Percentiles rank a stretch among this genome's conserved stretches.
Evolutionary conservation across 2,329 filamentous ascomycete genomes (phyloP).

Genomic region (Claviceps sp.): DNA sequence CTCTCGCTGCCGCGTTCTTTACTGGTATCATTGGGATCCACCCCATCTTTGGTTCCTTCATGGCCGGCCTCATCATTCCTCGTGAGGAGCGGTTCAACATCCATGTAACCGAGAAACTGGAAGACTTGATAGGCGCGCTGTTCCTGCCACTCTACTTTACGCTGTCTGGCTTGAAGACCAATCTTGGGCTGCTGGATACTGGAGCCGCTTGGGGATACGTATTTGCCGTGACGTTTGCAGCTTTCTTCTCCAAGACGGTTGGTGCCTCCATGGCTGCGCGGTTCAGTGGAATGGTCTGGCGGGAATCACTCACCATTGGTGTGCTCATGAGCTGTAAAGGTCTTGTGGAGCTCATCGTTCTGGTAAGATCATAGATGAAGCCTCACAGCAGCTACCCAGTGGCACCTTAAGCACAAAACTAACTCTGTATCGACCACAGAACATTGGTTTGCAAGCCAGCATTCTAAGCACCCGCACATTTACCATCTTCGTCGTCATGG

Average conservation of each 20-base stretch:
- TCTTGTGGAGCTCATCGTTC: constrained; percentile 85
- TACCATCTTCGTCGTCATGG: constrained; percentile 93
- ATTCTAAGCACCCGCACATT: constrained; percentile 74
- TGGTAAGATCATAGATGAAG: constrained; percentile 39
- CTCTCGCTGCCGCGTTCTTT: constrained; percentile 71
- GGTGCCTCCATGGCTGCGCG: constrained; percentile 71
- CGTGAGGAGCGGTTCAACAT: constrained; percentile 85
- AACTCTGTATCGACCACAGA: constrained; percentile 22
- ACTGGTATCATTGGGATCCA: constrained; percentile 85
- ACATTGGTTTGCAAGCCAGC: constrained; percentile 66
- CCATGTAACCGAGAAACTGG: constrained; percentile 84
- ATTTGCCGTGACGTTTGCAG: constrained; percentile 65
- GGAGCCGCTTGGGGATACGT: constrained; percentile 87
- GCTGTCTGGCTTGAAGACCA: constrained; percentile 76
- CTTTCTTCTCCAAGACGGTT: constrained; percentile 73
- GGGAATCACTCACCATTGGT: constrained; percentile 79
- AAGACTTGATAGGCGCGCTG: constrained; percentile 73
- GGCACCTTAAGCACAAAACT: background rate
- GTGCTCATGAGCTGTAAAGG: constrained; percentile 95
- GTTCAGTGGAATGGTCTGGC: constrained; percentile 68
- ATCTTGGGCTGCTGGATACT: constrained; percentile 69
- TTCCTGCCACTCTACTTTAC: constrained; percentile 91
- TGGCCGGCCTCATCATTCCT: constrained; percentile 79
- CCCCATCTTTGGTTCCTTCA: constrained; percentile 85
- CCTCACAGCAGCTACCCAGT: background rate